Evolutionary conservation across 345 rosid species (phyloP).

Genomic region (Reutealis trisperma): DNA sequence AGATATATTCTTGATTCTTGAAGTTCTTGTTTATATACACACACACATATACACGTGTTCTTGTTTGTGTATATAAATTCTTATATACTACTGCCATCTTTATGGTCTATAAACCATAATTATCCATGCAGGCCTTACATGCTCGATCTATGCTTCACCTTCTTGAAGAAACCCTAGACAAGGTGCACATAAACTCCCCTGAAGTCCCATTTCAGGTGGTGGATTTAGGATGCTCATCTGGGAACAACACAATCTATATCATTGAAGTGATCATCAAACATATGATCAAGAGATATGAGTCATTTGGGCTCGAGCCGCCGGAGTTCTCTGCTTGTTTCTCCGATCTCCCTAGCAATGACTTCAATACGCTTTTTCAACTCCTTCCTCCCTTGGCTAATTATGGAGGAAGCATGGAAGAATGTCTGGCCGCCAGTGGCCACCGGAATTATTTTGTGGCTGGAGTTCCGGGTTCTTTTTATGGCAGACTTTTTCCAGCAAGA

Average conservation of each 20-base stretch:
- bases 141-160: constrained; percentile 90
- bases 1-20: too few species aligned
- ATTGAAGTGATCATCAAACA: constrained; percentile 78
- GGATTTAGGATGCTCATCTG: constrained; percentile 91
- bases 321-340: constrained; percentile 88
- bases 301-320: constrained; percentile 55
- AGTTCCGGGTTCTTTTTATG: constrained; percentile 88
- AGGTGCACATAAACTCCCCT: constrained; percentile 51
- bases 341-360: constrained; percentile 92
- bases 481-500: constrained; percentile 79
- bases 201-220: constrained; percentile 70
- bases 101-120: too few species aligned
- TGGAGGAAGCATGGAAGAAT: constrained; percentile 79
- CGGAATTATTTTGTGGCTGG: constrained; percentile 82
- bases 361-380: constrained; percentile 92
- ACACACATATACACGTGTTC: too few species aligned
- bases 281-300: constrained; percentile 66
- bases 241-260: constrained; percentile 67
- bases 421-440: constrained; percentile 68
- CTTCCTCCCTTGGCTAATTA: constrained; percentile 61
- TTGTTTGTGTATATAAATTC: too few species aligned
- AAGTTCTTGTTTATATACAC: too few species aligned
- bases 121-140: constrained; percentile 64
- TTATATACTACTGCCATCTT: too few species aligned
- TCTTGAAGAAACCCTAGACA: constrained; percentile 81